These are phyloP conservation scores for Penicillium paxilli DNA, from an alignment of 495 filamentous ascomycete species.

Conservation along the genomic window DNA sequence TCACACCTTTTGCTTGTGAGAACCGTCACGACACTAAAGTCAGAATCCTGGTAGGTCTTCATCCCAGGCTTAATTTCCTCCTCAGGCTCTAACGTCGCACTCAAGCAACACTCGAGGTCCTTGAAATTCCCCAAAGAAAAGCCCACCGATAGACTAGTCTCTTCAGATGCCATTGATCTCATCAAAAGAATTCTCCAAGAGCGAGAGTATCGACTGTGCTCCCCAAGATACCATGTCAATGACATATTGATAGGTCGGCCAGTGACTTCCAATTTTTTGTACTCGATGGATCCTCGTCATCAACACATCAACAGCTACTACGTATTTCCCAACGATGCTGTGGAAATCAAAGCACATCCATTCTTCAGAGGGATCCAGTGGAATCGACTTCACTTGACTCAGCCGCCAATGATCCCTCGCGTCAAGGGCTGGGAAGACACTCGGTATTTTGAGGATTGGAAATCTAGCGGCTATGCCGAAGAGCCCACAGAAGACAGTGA, in stretches of 20 bases:
- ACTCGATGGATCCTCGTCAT: slow-evolving; percentile 31
- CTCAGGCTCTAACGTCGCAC: neutral
- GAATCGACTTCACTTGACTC: slow-evolving; percentile 63
- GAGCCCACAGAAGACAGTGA: slow-evolving; percentile 32
- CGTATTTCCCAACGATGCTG: slow-evolving; percentile 77
- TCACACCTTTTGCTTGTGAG: slow-evolving; percentile 83
- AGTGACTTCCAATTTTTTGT: slow-evolving; percentile 33
- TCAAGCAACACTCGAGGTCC: slow-evolving; percentile 50
- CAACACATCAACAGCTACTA: slow-evolving; percentile 49
- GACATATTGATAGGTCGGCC: slow-evolving; percentile 46
- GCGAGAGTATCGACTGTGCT: slow-evolving; percentile 72
- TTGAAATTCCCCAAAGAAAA: slow-evolving; percentile 64
- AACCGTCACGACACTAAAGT: slow-evolving; percentile 77
- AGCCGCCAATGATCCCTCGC: slow-evolving; percentile 75
- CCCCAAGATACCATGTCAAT: slow-evolving; percentile 65
- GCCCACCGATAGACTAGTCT: slow-evolving; percentile 50
- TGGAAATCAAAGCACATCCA: slow-evolving; percentile 73
- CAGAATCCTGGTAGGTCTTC: slow-evolving; percentile 69
- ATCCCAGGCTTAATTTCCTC: neutral
- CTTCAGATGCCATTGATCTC: slow-evolving; percentile 67
- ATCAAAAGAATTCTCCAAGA: slow-evolving; percentile 75
- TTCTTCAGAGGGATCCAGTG: slow-evolving; percentile 71
- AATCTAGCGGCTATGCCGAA: slow-evolving; percentile 57
- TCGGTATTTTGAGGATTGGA: slow-evolving; percentile 84
- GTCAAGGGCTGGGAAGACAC: slow-evolving; percentile 76